Evolutionary conservation across 495 filamentous ascomycete species (phyloP), one percentile per base, ranked within the genome.

Genomic region (Penicillium argentinense): DNA sequence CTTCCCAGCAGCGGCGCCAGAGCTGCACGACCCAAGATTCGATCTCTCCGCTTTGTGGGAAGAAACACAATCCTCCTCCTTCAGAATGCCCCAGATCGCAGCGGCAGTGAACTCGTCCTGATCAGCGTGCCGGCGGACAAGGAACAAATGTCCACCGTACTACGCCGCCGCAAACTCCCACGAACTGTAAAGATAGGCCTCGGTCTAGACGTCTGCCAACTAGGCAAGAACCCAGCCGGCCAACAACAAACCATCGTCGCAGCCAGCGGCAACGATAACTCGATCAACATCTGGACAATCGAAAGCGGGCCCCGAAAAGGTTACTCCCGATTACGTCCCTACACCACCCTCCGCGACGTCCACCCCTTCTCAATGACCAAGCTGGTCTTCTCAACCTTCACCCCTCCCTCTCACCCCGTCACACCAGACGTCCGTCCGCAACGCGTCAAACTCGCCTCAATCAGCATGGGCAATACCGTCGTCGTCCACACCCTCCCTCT

Each of bases 351-450:
- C 43, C 80, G 77, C 42, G 71, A 83, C 16, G 91, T 90, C 12
- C 93, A 97, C 62, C 81, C 87, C 1, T 79, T 86, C 36, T 84
- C 89, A 49, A 95, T 97, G 63, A 97, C 92, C 4, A 86, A 84
- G 51, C 73, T 96, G 38, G 74, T 78, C 45, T 92, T 96, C 63
- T 92, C 91, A 5, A 75, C 77, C 21, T 88, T 88, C 62, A 66
- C 61, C 22, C 73, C 83, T 4, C 85, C 85, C 0, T 46, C 75
- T 36, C 72, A 71, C 29, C 68, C 74, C 8, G 59, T 72, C 28
- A 60, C 71, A 1, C 63, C 70, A 45, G 64, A 71, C 9, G 60
- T 76, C 42, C 66, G 63, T 18, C 75, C 75, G 8, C 80, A 86
- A 47, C 77, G 82, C 49, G 64, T 96, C 47, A 91, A 88, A 55